Base-by-base conservation (phyloP, 176 grass and related monocot species). In the Bothriochloa decipiens region DNA sequence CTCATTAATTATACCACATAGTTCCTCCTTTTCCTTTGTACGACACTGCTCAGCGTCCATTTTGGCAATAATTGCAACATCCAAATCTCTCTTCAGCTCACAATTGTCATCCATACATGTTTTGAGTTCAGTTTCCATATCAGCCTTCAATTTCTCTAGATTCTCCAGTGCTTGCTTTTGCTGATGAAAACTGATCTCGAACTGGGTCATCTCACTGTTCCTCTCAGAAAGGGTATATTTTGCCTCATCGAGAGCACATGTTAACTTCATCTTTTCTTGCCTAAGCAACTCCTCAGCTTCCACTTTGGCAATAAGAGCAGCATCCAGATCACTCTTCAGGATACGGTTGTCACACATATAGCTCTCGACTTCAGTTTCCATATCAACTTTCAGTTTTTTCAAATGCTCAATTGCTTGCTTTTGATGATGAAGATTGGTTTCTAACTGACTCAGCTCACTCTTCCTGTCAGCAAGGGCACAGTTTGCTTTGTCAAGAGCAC, bases 401-500 rank as follows among this genome's bases (percentile, higher is more conserved):
- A 90, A 72, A 70, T 82, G 85, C 20, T 92, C 78, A 11, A 81
- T 18, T 74, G 77, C 70, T 37, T 78, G 60, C 55, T 81, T 88
- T 81, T 90, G 87, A 22, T 86, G 75, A 64, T 84, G 37, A 46
- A 90, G 68, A 73, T 45, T 87, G 74, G 81, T 78, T 77, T 88
- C 58, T 22, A 86, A 57, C 53, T 86, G 60, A 13, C 26, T 70
- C 66, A 90, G 76, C 42, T 92, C 76, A 81, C 40, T 84, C 36
- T 85, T 88, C 70, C 33, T 80, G 6, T 81, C 80, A 78, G 26
- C 67, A 74, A 92, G 75, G 39, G 83, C 75, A 88, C 58, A 68
- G 27, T 81, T 88, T 92, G 86, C 87, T 90, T 86, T 80, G 33
- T 86, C 72, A 6, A 95, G 83, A 69, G 77, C 88, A 84, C 52